These are phyloP conservation scores for Cunninghamia lanceolata DNA, from an alignment of 75 land plant species.

Conservation along the genomic window DNA sequence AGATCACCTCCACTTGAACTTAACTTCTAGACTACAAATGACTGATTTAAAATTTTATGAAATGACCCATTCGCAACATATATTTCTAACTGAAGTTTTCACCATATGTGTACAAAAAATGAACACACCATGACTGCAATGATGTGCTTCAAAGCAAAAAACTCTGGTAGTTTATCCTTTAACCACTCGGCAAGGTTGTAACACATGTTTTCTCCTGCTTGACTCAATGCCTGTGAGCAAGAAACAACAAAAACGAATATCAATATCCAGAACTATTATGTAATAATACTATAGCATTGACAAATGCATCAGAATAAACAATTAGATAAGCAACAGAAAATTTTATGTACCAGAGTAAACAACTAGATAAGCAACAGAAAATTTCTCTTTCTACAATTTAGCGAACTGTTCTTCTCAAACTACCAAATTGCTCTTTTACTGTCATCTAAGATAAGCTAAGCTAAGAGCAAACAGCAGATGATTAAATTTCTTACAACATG, in stretches of 20 bases:
- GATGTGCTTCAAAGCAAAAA: constrained; percentile 26
- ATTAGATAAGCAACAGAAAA: background rate
- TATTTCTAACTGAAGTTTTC: background rate
- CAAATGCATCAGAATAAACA: background rate
- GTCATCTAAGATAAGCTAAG: background rate
- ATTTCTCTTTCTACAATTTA: background rate
- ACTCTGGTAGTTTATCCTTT: constrained; percentile 35
- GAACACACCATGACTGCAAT: background rate
- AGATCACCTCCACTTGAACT: constrained; percentile 2
- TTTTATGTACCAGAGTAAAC: background rate
- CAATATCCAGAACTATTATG: background rate
- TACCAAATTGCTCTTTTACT: background rate
- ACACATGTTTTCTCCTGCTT: constrained; percentile 43
- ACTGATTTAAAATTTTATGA: background rate
- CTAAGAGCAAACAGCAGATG: background rate
- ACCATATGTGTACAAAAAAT: background rate
- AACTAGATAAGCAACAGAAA: background rate
- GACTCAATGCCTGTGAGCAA: constrained; percentile 27
- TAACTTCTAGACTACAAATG: background rate
- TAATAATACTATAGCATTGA: background rate
- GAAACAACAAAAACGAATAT: background rate
- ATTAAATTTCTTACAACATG: background rate
- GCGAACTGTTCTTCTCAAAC: background rate
- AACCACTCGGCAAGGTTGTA: constrained; percentile 40
- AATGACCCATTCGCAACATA: background rate